Conservation (phyloP, 108 stramenopile genomes). For the Nitzschia palea region DNA sequence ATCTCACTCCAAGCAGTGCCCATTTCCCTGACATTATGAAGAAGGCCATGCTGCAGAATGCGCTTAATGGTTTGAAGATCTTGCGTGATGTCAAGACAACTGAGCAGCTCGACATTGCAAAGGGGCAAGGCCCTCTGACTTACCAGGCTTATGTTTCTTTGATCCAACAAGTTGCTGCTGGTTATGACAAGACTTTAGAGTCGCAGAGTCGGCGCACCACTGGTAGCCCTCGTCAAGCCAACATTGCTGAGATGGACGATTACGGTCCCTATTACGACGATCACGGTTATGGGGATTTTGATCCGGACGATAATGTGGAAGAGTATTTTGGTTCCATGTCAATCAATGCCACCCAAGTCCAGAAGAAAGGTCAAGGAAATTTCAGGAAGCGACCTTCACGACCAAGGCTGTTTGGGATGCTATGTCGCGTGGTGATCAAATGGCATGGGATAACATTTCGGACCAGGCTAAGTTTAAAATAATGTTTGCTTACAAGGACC, state of each 20-base stretch:
- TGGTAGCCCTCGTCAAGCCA: too few species aligned
- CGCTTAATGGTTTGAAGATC: background rate
- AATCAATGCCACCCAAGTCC: background rate
- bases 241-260: too few species aligned
- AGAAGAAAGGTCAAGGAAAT: too few species aligned
- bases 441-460: background rate
- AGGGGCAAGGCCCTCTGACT: background rate
- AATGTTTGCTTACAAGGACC: too few species aligned
- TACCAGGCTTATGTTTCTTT: background rate
- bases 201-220: background rate
- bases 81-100: background rate
- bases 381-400: too few species aligned
- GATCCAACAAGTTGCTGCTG: background rate
- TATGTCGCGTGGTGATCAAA: background rate
- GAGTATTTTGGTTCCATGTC: background rate
- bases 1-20: background rate
- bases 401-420: background rate
- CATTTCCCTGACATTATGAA: too few species aligned
- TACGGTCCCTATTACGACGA: background rate
- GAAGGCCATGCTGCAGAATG: constrained; percentile 3
- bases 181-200: background rate
- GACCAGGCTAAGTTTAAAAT: background rate
- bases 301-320: too few species aligned
- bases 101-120: background rate
- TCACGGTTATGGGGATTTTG: too few species aligned